phyloP scores from a whole-genome alignment of 805 yeast genomes.

The Barnettozyma californica region DNA sequence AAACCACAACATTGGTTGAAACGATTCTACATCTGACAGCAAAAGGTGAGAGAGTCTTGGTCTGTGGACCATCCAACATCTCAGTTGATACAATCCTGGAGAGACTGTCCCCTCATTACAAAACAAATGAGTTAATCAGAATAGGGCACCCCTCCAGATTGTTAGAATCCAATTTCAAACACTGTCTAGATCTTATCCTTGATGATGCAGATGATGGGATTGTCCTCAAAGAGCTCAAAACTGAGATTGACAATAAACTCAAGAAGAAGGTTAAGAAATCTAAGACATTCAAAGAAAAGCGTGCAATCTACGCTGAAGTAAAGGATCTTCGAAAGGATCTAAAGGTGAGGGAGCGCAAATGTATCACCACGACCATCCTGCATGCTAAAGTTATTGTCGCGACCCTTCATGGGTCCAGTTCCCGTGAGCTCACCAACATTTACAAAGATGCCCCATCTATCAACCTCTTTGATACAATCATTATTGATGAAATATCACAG shows the following conservation, averaged over 20 bases:
- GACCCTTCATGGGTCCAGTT: constrained; percentile 86
- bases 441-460: constrained; percentile 30
- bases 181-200: constrained; percentile 71
- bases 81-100: constrained; percentile 90
- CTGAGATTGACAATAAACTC: constrained; percentile 57
- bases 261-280: constrained; percentile 54
- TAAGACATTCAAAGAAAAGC: constrained; percentile 58
- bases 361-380: constrained; percentile 51
- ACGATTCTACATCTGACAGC: constrained; percentile 67
- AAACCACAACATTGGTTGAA: constrained; percentile 81
- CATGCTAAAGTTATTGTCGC: constrained; percentile 67
- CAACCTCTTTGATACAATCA: constrained; percentile 64
- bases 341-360: constrained; percentile 56
- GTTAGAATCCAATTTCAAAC: constrained; percentile 52
- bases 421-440: constrained; percentile 57
- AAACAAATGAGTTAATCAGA: constrained; percentile 55
- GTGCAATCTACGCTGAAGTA: constrained; percentile 61
- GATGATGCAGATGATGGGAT: constrained; percentile 53
- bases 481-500: constrained; percentile 95
- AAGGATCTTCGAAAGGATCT: constrained; percentile 68
- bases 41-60: constrained; percentile 56
- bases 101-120: constrained; percentile 41
- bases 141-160: constrained; percentile 94
- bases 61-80: constrained; percentile 92
- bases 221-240: constrained; percentile 59